Conservation (phyloP, 371 early-diverging fungal species). For the Nematocida sp. region DNA sequence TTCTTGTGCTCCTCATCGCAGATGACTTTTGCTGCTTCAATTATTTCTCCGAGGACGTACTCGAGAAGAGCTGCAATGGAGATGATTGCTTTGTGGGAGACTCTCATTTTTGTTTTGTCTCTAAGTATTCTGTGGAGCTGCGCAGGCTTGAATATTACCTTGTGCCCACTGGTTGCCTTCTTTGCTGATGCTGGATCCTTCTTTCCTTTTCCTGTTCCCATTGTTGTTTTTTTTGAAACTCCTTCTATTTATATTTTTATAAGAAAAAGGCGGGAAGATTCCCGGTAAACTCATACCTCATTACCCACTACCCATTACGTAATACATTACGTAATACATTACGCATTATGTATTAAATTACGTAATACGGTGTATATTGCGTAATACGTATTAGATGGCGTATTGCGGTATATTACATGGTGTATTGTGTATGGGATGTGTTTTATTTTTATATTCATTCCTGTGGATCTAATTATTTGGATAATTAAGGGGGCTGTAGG, state of each 20-base stretch:
- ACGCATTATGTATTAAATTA: too few relatives aligned
- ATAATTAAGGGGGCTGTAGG: too few relatives aligned
- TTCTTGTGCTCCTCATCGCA: conserved; percentile 66
- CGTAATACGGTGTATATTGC: too few relatives aligned
- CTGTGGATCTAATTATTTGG: too few relatives aligned
- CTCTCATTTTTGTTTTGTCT: conserved; percentile 63
- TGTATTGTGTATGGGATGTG: too few relatives aligned
- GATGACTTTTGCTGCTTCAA: conserved; percentile 64
- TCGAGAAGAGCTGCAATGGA: conserved; percentile 59
- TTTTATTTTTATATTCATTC: too few relatives aligned
- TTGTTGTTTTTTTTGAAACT: conserved; percentile 20
- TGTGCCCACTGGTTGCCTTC: conserved; percentile 40
- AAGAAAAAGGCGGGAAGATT: neutral
- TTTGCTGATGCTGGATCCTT: conserved; percentile 64
- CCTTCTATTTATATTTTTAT: conserved; percentile 51
- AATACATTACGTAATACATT: too few relatives aligned
- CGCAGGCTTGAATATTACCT: conserved; percentile 58
- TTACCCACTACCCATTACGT: too few relatives aligned
- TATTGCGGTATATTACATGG: too few relatives aligned
- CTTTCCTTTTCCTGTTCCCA: conserved; percentile 63
- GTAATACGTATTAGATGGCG: too few relatives aligned
- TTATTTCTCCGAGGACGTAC: conserved; percentile 65
- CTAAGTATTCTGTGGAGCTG: conserved; percentile 66
- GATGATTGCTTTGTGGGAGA: conserved; percentile 62
- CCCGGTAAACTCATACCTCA: neutral